Percentiles rank a stretch among this genome's conserved stretches.
phyloP scores from a whole-genome alignment of 495 filamentous ascomycete species.

The Aspergillus incahuasiensis region DNA sequence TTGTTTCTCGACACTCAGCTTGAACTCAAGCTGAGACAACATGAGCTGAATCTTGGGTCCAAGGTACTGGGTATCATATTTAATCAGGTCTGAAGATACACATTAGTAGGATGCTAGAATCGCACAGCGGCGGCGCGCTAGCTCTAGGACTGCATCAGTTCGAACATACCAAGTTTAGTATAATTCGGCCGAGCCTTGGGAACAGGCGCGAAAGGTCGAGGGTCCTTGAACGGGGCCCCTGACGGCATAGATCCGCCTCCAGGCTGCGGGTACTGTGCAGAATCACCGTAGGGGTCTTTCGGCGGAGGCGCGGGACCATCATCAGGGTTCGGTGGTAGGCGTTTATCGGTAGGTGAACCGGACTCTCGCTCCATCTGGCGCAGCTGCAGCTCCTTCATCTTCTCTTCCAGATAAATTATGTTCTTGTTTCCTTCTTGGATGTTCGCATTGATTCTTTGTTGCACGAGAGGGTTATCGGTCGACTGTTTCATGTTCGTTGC shows the following conservation, averaged over 20 bases:
- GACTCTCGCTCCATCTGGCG: constrained; percentile 59
- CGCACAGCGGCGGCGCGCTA: background rate
- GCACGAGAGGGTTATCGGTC: constrained; percentile 85
- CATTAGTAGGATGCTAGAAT: constrained; percentile 2
- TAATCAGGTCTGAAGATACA: constrained; percentile 75
- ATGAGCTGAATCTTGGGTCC: constrained; percentile 98
- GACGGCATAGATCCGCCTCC: constrained; percentile 74
- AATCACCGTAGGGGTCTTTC: constrained; percentile 60
- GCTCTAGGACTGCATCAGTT: background rate
- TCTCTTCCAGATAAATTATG: constrained; percentile 89
- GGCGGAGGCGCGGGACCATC: constrained; percentile 55
- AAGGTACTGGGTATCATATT: constrained; percentile 93
- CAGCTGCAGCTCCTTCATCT: constrained; percentile 81
- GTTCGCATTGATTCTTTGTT: constrained; percentile 81
- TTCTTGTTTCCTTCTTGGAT: constrained; percentile 91
- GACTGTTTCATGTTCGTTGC: constrained; percentile 93
- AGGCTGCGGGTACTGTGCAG: constrained; percentile 53
- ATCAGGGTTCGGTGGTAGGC: constrained; percentile 27
- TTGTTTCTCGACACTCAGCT: constrained; percentile 97
- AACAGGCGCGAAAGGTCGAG: constrained; percentile 60
- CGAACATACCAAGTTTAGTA: constrained; percentile 78
- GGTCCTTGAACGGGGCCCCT: constrained; percentile 71
- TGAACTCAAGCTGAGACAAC: constrained; percentile 98
- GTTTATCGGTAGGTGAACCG: constrained; percentile 36
- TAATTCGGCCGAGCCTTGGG: constrained; percentile 83